Evolutionary conservation across 371 early-diverging fungal species (phyloP).

Genomic region (Gilbertella persicaria): DNA sequence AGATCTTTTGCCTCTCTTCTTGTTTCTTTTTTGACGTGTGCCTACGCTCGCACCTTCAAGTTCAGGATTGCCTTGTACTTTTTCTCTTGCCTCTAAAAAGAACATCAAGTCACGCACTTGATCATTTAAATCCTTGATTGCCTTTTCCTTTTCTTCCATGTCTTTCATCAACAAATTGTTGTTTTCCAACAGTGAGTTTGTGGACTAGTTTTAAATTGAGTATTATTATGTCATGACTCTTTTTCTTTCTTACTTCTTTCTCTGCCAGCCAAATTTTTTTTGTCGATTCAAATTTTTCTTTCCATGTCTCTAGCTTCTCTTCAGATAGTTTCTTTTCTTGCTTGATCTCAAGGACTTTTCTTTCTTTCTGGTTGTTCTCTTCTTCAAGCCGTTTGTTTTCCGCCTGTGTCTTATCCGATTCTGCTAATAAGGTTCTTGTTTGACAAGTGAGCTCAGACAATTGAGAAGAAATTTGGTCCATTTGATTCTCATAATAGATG

Average conservation of each 20-base stretch:
- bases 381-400: slow-evolving; percentile 15
- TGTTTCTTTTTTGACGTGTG: slow-evolving; percentile 8
- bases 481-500: slow-evolving; percentile 79
- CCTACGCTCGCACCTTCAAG: slow-evolving; percentile 31
- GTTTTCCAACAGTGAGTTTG: slow-evolving; percentile 19
- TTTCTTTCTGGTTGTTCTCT: slow-evolving; percentile 2
- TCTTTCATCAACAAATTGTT: slow-evolving; percentile 19
- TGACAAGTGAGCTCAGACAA: slow-evolving; percentile 38
- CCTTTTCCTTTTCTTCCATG: slow-evolving; percentile 20
- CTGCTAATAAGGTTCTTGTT: slow-evolving; percentile 4
- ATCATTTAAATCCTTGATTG: slow-evolving; percentile 31
- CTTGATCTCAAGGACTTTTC: not conserved
- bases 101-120: slow-evolving; percentile 41
- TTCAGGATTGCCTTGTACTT: slow-evolving; percentile 30
- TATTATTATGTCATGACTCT: too few relatives aligned
- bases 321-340: slow-evolving; percentile 25
- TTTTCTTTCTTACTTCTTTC: slow-evolving; percentile 21
- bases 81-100: slow-evolving; percentile 37
- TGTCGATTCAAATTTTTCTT: slow-evolving; percentile 19
- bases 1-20: not conserved
- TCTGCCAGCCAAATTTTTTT: slow-evolving; percentile 25
- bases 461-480: slow-evolving; percentile 51
- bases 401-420: slow-evolving; percentile 10
- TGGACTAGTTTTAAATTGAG: too few relatives aligned
- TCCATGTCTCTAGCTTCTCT: slow-evolving; percentile 25